Evolutionary conservation across 2,329 filamentous ascomycete species (phyloP).

Genomic region (Colletotrichum magnum): DNA sequence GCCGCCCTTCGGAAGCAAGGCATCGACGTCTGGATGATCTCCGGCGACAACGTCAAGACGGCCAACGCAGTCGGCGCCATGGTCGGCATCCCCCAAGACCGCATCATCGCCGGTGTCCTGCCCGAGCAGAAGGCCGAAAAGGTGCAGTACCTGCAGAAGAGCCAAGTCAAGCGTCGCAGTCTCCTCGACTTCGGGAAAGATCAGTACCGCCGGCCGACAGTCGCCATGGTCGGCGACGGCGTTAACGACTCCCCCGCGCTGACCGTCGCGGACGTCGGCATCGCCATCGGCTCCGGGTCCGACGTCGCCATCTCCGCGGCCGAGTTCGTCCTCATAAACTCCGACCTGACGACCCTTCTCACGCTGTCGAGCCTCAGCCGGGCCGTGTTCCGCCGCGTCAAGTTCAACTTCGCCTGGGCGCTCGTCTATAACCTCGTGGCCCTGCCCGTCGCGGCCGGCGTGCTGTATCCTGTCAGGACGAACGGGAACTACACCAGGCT

Average conservation of each 20-base stretch:
- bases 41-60: constrained; percentile 64
- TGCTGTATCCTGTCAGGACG: constrained; percentile 70
- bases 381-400: constrained; percentile 74
- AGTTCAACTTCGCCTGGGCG: constrained; percentile 79
- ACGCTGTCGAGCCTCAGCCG: constrained; percentile 72
- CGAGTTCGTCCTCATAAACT: constrained; percentile 75
- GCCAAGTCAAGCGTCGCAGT: constrained; percentile 28
- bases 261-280: constrained; percentile 75
- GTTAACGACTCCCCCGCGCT: constrained; percentile 80
- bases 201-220: constrained; percentile 59
- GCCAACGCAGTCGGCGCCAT: constrained; percentile 70
- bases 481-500: constrained; percentile 55
- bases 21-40: constrained; percentile 63
- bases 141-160: constrained; percentile 54
- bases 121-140: constrained; percentile 61
- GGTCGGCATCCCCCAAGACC: constrained; percentile 68
- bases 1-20: constrained; percentile 52
- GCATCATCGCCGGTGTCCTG: constrained; percentile 75
- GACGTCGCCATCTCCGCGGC: constrained; percentile 78
- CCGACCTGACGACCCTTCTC: constrained; percentile 70
- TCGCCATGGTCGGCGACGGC: constrained; percentile 80
- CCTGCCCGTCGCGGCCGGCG: constrained; percentile 76
- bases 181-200: constrained; percentile 27
- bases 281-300: constrained; percentile 77
- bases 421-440: constrained; percentile 75